These are phyloP conservation scores for Cercospora berteroae DNA, from an alignment of 2,329 filamentous ascomycete species.

Conservation along the genomic window DNA sequence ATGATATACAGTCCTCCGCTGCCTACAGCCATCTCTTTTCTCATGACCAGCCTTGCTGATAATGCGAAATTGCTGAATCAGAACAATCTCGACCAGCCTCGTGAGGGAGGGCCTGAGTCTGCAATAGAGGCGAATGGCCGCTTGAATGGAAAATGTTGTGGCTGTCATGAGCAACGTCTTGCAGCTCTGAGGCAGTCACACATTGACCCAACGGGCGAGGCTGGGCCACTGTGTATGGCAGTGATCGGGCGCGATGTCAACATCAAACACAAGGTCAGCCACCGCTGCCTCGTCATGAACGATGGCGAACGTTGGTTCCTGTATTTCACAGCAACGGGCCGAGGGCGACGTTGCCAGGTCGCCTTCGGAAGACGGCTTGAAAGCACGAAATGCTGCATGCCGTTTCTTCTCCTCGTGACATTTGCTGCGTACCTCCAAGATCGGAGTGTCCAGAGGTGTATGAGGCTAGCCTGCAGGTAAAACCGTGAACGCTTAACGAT, in stretches of 20 bases:
- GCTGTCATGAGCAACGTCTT: not conserved
- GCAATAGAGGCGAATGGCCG: not conserved
- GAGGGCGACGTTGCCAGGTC: not conserved
- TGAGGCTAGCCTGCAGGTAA: not conserved
- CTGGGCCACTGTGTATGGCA: not conserved
- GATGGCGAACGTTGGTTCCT: not conserved
- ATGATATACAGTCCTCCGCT: not conserved
- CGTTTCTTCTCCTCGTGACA: not conserved
- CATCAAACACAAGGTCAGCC: not conserved
- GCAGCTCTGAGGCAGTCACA: not conserved
- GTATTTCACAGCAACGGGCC: not conserved
- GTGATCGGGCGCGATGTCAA: not conserved
- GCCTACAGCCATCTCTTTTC: constrained; percentile 3
- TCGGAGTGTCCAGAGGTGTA: not conserved
- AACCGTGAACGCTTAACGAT: not conserved
- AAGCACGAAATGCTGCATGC: not conserved
- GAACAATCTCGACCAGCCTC: constrained; percentile 1
- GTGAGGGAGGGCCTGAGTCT: not conserved
- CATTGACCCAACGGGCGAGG: not conserved
- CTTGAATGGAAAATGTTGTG: not conserved
- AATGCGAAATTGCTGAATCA: not conserved
- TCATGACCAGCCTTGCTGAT: not conserved
- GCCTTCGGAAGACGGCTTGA: not conserved
- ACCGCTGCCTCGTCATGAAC: not conserved
- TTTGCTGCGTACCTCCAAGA: not conserved